Base-by-base conservation (phyloP, 129 eudicot genomes). In the Centella asiatica region DNA sequence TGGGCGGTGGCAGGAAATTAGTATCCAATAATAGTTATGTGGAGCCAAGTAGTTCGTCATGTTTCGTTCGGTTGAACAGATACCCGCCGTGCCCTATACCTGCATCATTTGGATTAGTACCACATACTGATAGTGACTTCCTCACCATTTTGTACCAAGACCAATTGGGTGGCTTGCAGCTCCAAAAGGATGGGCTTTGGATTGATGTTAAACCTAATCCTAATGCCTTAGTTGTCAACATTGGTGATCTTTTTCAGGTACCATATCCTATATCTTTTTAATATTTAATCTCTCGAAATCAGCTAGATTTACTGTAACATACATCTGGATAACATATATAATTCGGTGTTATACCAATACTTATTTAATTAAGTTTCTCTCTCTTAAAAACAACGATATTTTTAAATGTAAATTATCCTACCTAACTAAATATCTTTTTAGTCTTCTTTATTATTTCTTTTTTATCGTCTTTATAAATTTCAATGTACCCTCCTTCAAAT, bases 111-210 rank as follows among this genome's bases (percentile, higher is more conserved):
- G 76, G 76, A 1, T 65, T 72, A 19, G 74, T 86, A 78, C 85
- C 95, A 5, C 97, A 90, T 66, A 86, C 97, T 0, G 97, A 90
- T 59, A 86, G 94, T 64, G 85, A 80, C 49, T 92, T 87, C 65
- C 87, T 92, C 69, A 92, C 98, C 4, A 76, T 87, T 19, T 51
- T 92, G 39, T 73, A 81, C 46, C 95, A 92, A 80, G 95, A 87
- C 71, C 67, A 77, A 28, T 59, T 81, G 36, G 95, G 94, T 5
- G 98, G 98, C 1, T 28, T 92, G 28, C 95, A 92, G 31, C 22
- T 92, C 3, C 78, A 81, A 6, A 84, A 81, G 70, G 94, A 92
- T 42, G 94, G 88, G 6, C 74, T 74, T 44, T 92, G 98, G 98
- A 72, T 92, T 22, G 71, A 74, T 44, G 90, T 92, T 51, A 84